Base-by-base conservation (phyloP, 768 basidiomycete species). In the Boletus pseudopeckii region DNA sequence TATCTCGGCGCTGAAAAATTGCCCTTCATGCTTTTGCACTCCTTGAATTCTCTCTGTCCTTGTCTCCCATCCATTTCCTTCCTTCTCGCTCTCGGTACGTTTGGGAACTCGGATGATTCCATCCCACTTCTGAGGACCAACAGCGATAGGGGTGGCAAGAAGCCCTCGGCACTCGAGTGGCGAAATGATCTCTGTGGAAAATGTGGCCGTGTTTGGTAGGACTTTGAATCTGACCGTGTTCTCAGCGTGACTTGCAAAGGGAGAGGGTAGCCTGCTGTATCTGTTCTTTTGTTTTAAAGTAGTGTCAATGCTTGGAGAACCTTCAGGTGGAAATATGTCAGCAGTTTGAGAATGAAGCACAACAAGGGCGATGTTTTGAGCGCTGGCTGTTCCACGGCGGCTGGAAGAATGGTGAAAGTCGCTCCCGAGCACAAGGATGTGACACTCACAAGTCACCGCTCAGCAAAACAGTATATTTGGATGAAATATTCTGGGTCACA, bases 381-480 rank as follows among this genome's bases (percentile, higher is more conserved):
- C 54, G 15, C 32, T 60, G 45, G 37, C 24, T 47, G 24, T 22
- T 24, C 75, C 77, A 37, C 85, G 79, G 17, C 85, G 81, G 57
- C 85, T 65, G 36, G 45, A 37, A 44, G n/a, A 50, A 30, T 32
- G n/a, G 33, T 54, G 8, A 57, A 34, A 17, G 36, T 38, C n/a
- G 6, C 2, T 2, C 17, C 26, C 11, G 18, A 42, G 20, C 28
- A 17, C 26, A 37, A 20, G n/a, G 7, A 52, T n/a, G n/a, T 11
- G n/a, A 20, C 5, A 68, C 85, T 64, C 62, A 87, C 85, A 84
- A 82, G 68, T 74, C 74, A 10, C 84, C 85, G 0, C 74, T 74
- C n/a, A 83, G 60, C 30, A 75, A 61, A 17, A 81, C 56, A 53
- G 83, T 79, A 56, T 77, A 82, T 42, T 75, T 77, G 18, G 73